These are phyloP conservation scores for Colletotrichum sp. DNA, from an alignment of 2,329 filamentous ascomycete genomes.

Conservation along the genomic window DNA sequence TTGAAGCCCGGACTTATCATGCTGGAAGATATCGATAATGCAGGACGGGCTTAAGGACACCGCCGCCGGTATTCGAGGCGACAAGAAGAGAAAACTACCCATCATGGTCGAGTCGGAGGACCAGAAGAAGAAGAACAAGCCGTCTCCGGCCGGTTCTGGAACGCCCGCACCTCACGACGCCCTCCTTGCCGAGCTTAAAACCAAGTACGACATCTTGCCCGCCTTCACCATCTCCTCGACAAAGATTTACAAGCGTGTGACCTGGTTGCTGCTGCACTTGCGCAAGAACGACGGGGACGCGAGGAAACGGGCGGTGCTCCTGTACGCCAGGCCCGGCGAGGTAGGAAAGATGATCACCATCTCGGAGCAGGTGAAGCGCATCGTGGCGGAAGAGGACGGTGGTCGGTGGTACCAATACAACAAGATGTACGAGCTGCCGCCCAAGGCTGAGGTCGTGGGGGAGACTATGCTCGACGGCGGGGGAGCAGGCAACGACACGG, in stretches of 20 bases:
- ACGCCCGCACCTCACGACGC: conserved; percentile 43
- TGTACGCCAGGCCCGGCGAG: conserved; percentile 56
- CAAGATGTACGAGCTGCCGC: conserved; percentile 53
- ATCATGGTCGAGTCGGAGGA: neutral
- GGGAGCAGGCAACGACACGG: conserved; percentile 27
- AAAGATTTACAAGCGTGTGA: conserved; percentile 61
- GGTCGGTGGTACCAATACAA: conserved; percentile 62
- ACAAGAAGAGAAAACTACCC: conserved; percentile 13
- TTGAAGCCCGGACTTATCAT: neutral
- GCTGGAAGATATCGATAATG: neutral
- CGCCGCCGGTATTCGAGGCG: neutral
- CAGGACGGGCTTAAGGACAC: neutral
- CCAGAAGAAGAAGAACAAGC: conserved; percentile 15
- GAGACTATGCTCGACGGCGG: conserved; percentile 43
- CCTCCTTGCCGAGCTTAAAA: conserved; percentile 46
- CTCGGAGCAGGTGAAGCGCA: conserved; percentile 65
- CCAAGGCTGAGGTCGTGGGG: conserved; percentile 40
- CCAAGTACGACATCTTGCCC: conserved; percentile 54
- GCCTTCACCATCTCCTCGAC: conserved; percentile 65
- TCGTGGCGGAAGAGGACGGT: conserved; percentile 46
- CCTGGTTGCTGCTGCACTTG: conserved; percentile 49
- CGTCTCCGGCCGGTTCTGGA: conserved; percentile 9
- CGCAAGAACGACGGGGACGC: conserved; percentile 25
- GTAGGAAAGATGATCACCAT: conserved; percentile 72
- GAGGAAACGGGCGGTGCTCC: conserved; percentile 43